Evolutionary conservation across 2,329 filamentous ascomycete genomes (phyloP).

Genomic region (Colletotrichum tanaceti): DNA sequence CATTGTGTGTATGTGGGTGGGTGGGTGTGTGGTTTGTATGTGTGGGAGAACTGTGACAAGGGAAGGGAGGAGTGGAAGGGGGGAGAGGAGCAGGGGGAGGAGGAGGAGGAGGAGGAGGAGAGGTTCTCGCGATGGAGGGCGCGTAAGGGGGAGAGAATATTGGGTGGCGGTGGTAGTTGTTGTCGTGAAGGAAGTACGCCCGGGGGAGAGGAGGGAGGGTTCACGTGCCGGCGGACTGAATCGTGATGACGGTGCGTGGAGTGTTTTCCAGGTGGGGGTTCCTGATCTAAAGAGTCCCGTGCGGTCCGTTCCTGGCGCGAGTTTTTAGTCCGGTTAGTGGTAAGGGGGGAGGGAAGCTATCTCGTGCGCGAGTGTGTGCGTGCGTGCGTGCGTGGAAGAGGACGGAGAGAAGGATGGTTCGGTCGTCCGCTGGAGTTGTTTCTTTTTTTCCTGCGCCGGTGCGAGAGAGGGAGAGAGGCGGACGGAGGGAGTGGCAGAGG

Average conservation of each 20-base stretch:
- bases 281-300: constrained; percentile 5
- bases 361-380: background rate
- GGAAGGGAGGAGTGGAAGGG: background rate
- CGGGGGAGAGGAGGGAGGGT: constrained; percentile 11
- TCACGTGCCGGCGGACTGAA: constrained; percentile 16
- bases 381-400: too few relatives aligned
- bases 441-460: background rate
- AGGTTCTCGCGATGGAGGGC: background rate
- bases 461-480: background rate
- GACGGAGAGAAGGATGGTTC: background rate
- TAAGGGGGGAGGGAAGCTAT: background rate
- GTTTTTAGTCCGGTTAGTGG: background rate
- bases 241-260: background rate
- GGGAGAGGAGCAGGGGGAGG: background rate
- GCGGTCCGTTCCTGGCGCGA: constrained; percentile 39
- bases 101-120: background rate
- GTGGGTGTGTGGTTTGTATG: background rate
- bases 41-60: background rate
- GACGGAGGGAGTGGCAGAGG: background rate
- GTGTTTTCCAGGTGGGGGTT: background rate
- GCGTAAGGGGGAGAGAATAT: background rate
- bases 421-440: constrained; percentile 33
- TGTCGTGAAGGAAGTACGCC: constrained; percentile 2
- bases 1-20: constrained; percentile 39
- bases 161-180: background rate